phyloP scores from a whole-genome alignment of 1,284 basidiomycete genomes.

The Volvariella surrecta region DNA sequence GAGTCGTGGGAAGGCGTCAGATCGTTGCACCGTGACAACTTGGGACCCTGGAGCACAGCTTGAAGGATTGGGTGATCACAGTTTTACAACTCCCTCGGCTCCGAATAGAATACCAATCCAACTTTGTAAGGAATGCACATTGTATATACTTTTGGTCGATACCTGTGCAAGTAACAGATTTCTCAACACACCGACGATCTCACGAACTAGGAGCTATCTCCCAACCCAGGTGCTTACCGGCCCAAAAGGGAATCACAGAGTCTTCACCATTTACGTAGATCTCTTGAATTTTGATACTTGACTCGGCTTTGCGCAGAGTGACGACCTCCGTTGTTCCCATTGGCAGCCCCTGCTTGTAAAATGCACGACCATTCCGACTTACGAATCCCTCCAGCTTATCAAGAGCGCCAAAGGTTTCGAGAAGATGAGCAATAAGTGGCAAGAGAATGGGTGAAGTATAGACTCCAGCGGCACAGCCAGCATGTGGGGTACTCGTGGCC shows the following conservation, averaged over 20 bases:
- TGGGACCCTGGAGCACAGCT: no score
- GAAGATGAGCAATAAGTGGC: slow-evolving; percentile 78
- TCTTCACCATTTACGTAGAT: slow-evolving; percentile 43
- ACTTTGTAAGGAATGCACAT: no score
- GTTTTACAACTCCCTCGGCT: no score
- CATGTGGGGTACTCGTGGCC: slow-evolving; percentile 62
- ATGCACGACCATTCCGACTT: slow-evolving; percentile 67
- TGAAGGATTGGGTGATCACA: no score
- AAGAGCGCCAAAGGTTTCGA: slow-evolving; percentile 83
- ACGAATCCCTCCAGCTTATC: slow-evolving; percentile 77
- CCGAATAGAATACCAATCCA: no score
- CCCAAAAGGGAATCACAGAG: slow-evolving; percentile 86
- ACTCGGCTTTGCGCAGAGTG: slow-evolving; percentile 20
- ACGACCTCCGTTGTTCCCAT: slow-evolving; percentile 27
- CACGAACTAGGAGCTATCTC: slow-evolving; percentile 38
- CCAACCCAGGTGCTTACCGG: slow-evolving; percentile 81
- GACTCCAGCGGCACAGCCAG: slow-evolving; percentile 86
- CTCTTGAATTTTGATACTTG: slow-evolving; percentile 41
- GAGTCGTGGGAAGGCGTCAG: no score
- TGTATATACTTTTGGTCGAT: no score
- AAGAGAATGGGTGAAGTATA: slow-evolving; percentile 89
- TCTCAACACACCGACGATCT: no score
- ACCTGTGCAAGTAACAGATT: no score
- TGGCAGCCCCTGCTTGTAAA: slow-evolving; percentile 53
- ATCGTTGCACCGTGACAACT: no score